These are phyloP conservation scores for Didymella exigua DNA, from an alignment of 2,329 filamentous ascomycete species.

Conservation along the genomic window DNA sequence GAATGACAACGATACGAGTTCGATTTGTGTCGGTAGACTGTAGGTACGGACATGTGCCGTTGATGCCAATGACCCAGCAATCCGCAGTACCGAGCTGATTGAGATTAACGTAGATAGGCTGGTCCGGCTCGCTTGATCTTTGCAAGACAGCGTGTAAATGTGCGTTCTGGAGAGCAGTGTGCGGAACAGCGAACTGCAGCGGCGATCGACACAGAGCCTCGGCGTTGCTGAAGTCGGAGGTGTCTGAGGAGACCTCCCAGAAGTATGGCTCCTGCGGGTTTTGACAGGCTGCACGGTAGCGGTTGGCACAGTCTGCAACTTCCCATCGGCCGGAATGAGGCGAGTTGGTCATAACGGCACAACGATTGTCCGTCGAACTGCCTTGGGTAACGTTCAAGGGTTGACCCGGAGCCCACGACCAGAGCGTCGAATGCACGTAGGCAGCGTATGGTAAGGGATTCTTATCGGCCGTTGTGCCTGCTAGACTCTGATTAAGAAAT, in stretches of 20 bases:
- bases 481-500: slow-evolving; percentile 62
- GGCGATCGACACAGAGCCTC: slow-evolving; percentile 55
- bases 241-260: slow-evolving; percentile 59
- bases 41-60: slow-evolving; percentile 64
- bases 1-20: slow-evolving; percentile 61
- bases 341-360: slow-evolving; percentile 59
- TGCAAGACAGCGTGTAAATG: slow-evolving; percentile 55
- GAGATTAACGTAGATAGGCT: slow-evolving; percentile 62
- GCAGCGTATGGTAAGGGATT: slow-evolving; percentile 57
- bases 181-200: slow-evolving; percentile 62
- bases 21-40: slow-evolving; percentile 51
- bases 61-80: slow-evolving; percentile 66
- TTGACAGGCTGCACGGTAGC: slow-evolving; percentile 63
- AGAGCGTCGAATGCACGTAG: slow-evolving; percentile 59
- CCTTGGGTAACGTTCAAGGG: slow-evolving; percentile 55
- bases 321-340: slow-evolving; percentile 62
- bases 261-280: slow-evolving; percentile 59
- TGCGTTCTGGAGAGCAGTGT: slow-evolving; percentile 67
- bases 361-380: slow-evolving; percentile 52
- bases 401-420: slow-evolving; percentile 65
- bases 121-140: slow-evolving; percentile 12
- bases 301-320: slow-evolving; percentile 60
- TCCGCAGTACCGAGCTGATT: slow-evolving; percentile 62
- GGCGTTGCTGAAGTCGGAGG: slow-evolving; percentile 53
- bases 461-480: slow-evolving; percentile 57